Base-by-base conservation (phyloP, 2,329 filamentous ascomycete species). In the Colletotrichum kahawae region DNA sequence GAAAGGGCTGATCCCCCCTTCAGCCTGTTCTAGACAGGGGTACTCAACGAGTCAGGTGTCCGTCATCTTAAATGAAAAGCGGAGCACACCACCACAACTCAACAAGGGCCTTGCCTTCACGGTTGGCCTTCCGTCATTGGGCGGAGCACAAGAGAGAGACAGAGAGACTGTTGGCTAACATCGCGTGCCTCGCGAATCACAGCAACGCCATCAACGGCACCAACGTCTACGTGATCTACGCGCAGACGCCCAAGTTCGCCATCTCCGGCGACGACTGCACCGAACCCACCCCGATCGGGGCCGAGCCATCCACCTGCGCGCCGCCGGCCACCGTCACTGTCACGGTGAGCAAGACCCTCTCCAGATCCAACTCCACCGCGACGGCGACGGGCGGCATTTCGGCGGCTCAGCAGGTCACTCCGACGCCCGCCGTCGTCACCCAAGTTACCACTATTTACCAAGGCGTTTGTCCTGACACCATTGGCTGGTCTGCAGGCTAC, bases 161-260 rank as follows among this genome's bases (percentile, higher is more conserved):
- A 27, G 24, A 43, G 38, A 48, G 3, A 48, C 1, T 48, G 13
- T 48, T 33, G 24, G 67, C 67, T 69, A 62, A 69, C 56, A 60
- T 33, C 4, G 34, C 10, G 16, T 34, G 12, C 56, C 36, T 38
- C 67, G 24, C 38, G 18, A 34, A 5, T 33, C 57, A 14, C 51
- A 75, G 73, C 79, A 86, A 85, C 77, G 85, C 83, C 77, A 85
- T 87, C 80, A 86, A 86, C 81, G 85, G 84, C 77, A 86, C 85
- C 77, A 86, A 87, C 78, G 82, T 85, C 77, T 86, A 84, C 77
- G 81, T 86, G 66, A 86, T 87, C 79, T 84, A 86, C 77, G 83
- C 85, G 7, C 84, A 87, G 80, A 83, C 84, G 31, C 79, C 81
- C 62, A 83, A 83, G 74, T 86, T 87, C 80, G 83, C 76, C 75